phyloP scores from a whole-genome alignment of 164 flowering plant genomes.

The Nymphaea thermarum region DNA sequence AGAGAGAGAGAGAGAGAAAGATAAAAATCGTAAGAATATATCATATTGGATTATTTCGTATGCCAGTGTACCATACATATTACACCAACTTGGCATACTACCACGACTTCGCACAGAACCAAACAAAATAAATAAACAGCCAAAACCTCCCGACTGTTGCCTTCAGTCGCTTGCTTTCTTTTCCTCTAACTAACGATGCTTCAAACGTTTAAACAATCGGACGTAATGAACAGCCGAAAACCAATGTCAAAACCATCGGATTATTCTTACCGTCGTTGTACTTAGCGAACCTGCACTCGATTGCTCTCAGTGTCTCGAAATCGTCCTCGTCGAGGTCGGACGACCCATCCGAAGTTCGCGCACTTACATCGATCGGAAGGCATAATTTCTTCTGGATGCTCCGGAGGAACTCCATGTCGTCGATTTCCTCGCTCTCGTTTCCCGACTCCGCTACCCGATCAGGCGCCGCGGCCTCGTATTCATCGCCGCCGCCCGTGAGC shows the following conservation, averaged over 20 bases:
- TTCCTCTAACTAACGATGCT: not conserved
- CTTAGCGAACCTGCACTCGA: constrained; percentile 47
- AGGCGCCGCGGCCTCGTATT: constrained; percentile 12
- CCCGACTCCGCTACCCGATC: constrained; percentile 7
- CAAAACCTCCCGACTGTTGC: too few relatives aligned
- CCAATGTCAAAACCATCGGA: not conserved
- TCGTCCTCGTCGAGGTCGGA: constrained; percentile 41
- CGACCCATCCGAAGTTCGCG: constrained; percentile 6
- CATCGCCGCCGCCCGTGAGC: constrained; percentile 15
- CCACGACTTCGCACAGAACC: too few relatives aligned
- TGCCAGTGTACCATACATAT: too few relatives aligned
- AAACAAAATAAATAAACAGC: too few relatives aligned
- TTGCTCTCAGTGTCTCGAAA: constrained; percentile 56
- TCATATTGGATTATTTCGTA: too few relatives aligned
- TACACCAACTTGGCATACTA: too few relatives aligned
- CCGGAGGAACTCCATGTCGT: constrained; percentile 43
- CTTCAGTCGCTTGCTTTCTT: too few relatives aligned
- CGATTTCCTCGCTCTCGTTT: constrained; percentile 17
- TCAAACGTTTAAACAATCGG: not conserved
- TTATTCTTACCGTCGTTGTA: constrained; percentile 26
- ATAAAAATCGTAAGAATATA: too few relatives aligned
- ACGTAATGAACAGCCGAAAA: not conserved
- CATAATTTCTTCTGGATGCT: constrained; percentile 30
- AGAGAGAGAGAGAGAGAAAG: too few relatives aligned
- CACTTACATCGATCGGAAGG: not conserved